Conservation (phyloP, 176 grass and related monocot species). For the Rhynchospora tenuis region DNA sequence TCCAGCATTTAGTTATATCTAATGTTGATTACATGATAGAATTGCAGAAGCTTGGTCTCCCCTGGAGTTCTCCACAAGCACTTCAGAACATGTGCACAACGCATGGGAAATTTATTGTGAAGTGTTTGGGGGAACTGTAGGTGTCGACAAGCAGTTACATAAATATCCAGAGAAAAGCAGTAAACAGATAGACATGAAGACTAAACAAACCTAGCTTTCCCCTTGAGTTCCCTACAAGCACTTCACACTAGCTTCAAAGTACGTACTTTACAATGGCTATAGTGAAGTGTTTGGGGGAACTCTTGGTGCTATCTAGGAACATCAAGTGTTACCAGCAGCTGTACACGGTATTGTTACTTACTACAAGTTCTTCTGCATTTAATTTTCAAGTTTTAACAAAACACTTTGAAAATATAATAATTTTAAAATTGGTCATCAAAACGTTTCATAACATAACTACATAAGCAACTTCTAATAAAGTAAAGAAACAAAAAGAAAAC, state of each 20-base stretch:
- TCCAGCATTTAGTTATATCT: no score
- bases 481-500: not conserved
- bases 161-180: not conserved
- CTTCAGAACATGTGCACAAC: slow-evolving; percentile 14
- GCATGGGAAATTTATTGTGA: not conserved
- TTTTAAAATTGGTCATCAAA: no score
- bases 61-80: slow-evolving; percentile 36
- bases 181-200: not conserved
- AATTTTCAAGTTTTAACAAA: not conserved
- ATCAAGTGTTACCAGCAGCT: not conserved
- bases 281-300: slow-evolving; percentile 63
- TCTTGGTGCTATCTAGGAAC: slow-evolving; percentile 25
- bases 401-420: not conserved
- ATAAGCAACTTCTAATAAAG: not conserved
- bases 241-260: slow-evolving; percentile 7
- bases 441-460: no score
- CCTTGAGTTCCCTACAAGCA: slow-evolving; percentile 32
- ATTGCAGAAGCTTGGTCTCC: slow-evolving; percentile 19
- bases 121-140: slow-evolving; percentile 61
- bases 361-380: not conserved
- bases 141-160: no score
- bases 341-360: not conserved
- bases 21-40: no score
- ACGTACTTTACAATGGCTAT: not conserved
- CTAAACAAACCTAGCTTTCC: slow-evolving; percentile 9